Evolutionary conservation across 495 filamentous ascomycete species (phyloP).

Genomic region (Melanomma pulvis-pyrius): DNA sequence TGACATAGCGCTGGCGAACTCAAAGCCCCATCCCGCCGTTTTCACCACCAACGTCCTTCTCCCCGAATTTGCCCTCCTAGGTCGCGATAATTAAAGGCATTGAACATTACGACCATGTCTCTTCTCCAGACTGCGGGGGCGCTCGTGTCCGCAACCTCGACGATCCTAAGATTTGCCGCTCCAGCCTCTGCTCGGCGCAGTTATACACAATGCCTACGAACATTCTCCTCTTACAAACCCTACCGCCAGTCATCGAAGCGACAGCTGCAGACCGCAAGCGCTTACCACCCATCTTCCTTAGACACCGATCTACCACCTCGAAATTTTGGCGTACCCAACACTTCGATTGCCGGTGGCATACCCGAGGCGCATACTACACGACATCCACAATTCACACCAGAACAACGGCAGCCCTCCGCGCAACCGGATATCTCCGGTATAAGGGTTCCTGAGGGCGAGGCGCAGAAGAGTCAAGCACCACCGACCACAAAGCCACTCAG

Average conservation of each 20-base stretch:
- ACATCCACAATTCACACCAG: constrained; percentile 45
- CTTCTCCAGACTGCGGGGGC: constrained; percentile 14
- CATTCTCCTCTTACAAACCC: constrained; percentile 65
- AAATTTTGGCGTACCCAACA: constrained; percentile 66
- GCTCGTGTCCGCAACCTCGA: constrained; percentile 11
- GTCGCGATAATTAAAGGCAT: not conserved
- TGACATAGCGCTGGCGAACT: constrained; percentile 9
- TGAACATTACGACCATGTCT: constrained; percentile 26
- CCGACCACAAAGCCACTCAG: constrained; percentile 41
- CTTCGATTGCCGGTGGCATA: constrained; percentile 62
- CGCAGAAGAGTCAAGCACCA: constrained; percentile 60
- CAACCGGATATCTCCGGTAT: constrained; percentile 38
- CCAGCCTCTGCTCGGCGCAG: constrained; percentile 24
- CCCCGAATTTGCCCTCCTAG: not conserved
- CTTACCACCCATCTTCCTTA: constrained; percentile 76
- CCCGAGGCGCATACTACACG: constrained; percentile 59
- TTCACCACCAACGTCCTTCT: not conserved
- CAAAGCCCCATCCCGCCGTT: not conserved
- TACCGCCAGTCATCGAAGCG: constrained; percentile 60
- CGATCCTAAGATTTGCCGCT: constrained; percentile 25
- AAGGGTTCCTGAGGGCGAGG: constrained; percentile 63
- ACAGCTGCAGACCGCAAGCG: constrained; percentile 70
- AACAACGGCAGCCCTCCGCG: constrained; percentile 33
- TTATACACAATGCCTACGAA: constrained; percentile 59
- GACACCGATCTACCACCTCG: constrained; percentile 67